phyloP scores from a whole-genome alignment of 2,329 filamentous ascomycete genomes.

The Davidsoniella neocaledoniae region DNA sequence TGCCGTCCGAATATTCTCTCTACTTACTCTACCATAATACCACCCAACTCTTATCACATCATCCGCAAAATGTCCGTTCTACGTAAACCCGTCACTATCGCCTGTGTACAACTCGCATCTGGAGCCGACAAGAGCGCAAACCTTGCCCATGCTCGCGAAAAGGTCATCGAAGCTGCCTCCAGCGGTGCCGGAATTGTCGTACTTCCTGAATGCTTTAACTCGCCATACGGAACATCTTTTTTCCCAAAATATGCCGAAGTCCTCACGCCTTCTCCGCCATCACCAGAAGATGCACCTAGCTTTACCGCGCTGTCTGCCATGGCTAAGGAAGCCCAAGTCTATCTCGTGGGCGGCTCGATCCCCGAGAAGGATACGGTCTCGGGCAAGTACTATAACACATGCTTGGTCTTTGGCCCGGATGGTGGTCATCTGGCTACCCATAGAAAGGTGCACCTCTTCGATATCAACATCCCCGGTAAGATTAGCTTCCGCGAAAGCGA shows the following conservation, averaged over 20 bases:
- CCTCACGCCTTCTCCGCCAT: slow-evolving; percentile 57
- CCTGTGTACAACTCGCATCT: slow-evolving; percentile 65
- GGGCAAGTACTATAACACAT: slow-evolving; percentile 75
- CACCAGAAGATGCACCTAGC: slow-evolving; percentile 51
- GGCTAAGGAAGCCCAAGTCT: slow-evolving; percentile 61
- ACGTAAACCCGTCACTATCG: slow-evolving; percentile 61
- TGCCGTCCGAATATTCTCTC: background rate
- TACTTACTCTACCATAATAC: background rate
- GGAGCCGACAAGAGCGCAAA: slow-evolving; percentile 74
- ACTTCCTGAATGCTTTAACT: slow-evolving; percentile 97
- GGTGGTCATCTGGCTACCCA: slow-evolving; percentile 75
- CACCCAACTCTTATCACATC: slow-evolving; percentile 11
- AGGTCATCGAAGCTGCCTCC: slow-evolving; percentile 65
- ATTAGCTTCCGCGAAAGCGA: slow-evolving; percentile 86
- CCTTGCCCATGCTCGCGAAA: slow-evolving; percentile 60
- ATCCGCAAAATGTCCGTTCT: slow-evolving; percentile 30
- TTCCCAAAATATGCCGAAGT: slow-evolving; percentile 88
- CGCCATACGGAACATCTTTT: slow-evolving; percentile 78
- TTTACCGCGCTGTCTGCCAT: slow-evolving; percentile 71
- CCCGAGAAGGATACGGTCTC: slow-evolving; percentile 52
- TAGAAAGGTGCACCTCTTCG: slow-evolving; percentile 90
- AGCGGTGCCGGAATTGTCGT: slow-evolving; percentile 73
- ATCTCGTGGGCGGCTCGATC: slow-evolving; percentile 81
- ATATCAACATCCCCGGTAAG: slow-evolving; percentile 92
- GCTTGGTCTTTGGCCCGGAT: slow-evolving; percentile 60